Evolutionary conservation across 139 green algal genomes (phyloP).

Genomic region (Chlorella sp.): DNA sequence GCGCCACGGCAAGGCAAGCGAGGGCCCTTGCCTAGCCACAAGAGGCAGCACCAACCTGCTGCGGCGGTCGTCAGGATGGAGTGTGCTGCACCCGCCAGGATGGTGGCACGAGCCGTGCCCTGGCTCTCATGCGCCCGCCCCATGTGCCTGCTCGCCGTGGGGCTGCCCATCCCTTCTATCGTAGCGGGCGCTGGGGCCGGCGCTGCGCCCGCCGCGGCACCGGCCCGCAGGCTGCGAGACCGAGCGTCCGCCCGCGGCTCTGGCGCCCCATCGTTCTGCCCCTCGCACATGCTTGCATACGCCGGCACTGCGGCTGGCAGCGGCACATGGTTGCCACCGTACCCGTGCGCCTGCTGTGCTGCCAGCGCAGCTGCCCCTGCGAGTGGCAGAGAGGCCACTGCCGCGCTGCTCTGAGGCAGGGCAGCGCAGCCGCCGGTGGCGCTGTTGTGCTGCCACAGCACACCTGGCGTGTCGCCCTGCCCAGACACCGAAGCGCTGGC

Average conservation of each 20-base stretch:
- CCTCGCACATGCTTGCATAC: background rate
- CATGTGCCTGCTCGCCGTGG: background rate
- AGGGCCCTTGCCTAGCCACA: background rate
- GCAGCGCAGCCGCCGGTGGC: background rate
- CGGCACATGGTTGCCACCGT: background rate
- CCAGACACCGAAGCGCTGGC: slow-evolving; percentile 21
- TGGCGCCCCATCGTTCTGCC: background rate
- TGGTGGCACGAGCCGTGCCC: slow-evolving; percentile 26
- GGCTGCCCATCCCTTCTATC: slow-evolving; percentile 20
- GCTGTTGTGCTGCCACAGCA: background rate
- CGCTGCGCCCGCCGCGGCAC: background rate
- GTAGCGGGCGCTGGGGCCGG: background rate
- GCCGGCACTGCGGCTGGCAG: background rate
- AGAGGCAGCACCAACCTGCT: background rate
- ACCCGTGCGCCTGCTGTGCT: background rate
- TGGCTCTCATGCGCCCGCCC: slow-evolving; percentile 13
- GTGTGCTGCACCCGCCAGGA: slow-evolving; percentile 22
- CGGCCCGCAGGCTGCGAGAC: background rate
- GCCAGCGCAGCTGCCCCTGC: background rate
- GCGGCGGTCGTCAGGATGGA: slow-evolving; percentile 39
- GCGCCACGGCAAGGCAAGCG: background rate
- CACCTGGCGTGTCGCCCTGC: slow-evolving; percentile 19
- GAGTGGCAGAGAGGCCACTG: background rate
- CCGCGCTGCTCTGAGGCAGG: slow-evolving; percentile 26
- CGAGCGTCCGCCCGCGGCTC: background rate